phyloP scores from a whole-genome alignment of 1,284 basidiomycete genomes.

The Ustilago sp. region DNA sequence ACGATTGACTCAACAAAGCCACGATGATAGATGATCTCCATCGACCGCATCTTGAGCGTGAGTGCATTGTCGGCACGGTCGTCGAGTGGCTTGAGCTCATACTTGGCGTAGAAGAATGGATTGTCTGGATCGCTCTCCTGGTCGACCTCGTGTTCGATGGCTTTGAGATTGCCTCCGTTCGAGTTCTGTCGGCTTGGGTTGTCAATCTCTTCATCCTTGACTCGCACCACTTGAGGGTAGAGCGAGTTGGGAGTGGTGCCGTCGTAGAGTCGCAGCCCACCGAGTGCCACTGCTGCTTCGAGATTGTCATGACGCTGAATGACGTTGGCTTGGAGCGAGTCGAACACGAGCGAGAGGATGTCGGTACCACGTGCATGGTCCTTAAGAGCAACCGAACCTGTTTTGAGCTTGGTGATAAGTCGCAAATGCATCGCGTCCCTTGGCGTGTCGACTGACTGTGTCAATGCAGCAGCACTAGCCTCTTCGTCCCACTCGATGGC shows the following conservation, averaged over 20 bases:
- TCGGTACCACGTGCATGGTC: conserved; percentile 72
- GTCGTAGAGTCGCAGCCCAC: conserved; percentile 90
- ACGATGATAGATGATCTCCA: conserved; percentile 97
- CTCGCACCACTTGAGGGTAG: conserved; percentile 92
- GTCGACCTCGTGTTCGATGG: conserved; percentile 65
- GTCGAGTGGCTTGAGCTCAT: conserved; percentile 93
- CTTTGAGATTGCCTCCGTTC: conserved; percentile 46
- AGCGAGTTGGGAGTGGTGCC: conserved; percentile 85
- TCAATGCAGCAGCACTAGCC: conserved; percentile 44
- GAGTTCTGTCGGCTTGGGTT: conserved; percentile 44
- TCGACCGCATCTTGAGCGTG: conserved; percentile 90
- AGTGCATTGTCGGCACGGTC: conserved; percentile 91
- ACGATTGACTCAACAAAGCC: conserved; percentile 93
- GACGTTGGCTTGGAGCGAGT: conserved; percentile 86
- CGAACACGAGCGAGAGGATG: conserved; percentile 88
- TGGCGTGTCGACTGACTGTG: conserved; percentile 72
- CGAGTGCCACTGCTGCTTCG: conserved; percentile 84
- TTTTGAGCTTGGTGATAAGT: conserved; percentile 74
- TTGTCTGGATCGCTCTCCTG: conserved; percentile 71
- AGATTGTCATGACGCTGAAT: conserved; percentile 88
- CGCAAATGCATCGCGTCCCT: conserved; percentile 85
- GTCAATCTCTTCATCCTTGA: conserved; percentile 76
- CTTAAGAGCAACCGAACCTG: conserved; percentile 62
- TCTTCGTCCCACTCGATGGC: conserved; percentile 86
- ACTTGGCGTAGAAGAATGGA: conserved; percentile 92